A percentile compares a stretch with the other conserved stretches of the same genome.
phyloP scores from a whole-genome alignment of 2,329 filamentous ascomycete species.

The Ascochyta clinopodiicola region DNA sequence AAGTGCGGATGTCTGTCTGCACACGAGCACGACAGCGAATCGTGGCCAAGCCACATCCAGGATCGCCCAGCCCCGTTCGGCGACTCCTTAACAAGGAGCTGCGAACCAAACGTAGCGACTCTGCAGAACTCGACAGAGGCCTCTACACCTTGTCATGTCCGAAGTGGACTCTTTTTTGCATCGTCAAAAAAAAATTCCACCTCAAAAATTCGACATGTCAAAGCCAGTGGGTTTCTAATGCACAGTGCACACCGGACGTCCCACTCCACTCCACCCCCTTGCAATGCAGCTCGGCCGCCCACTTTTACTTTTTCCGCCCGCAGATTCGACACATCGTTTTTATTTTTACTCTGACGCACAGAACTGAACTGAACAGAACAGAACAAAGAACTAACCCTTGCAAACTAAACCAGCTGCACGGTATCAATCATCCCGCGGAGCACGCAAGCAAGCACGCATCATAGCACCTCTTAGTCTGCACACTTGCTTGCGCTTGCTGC shows the following conservation, averaged over 20 bases:
- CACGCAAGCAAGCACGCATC: no score
- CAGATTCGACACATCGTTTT: slow-evolving; percentile 1
- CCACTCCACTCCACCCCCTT: background rate
- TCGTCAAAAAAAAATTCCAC: background rate
- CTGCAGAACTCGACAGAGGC: background rate
- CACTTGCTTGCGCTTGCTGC: background rate
- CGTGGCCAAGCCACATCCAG: slow-evolving; percentile 19
- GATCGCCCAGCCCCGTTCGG: slow-evolving; percentile 18
- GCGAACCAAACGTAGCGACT: background rate
- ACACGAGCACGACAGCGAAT: slow-evolving; percentile 19
- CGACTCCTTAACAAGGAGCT: slow-evolving; percentile 11
- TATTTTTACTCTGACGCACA: no score
- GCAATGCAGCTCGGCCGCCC: background rate
- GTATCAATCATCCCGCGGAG: no score
- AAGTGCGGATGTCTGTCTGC: background rate
- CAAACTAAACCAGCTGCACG: no score
- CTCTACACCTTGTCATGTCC: background rate
- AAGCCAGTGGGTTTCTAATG: slow-evolving; percentile 2
- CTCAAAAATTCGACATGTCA: background rate
- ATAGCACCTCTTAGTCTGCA: no score
- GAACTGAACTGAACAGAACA: background rate
- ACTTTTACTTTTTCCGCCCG: background rate
- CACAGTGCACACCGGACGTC: slow-evolving; percentile 14
- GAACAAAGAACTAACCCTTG: background rate
- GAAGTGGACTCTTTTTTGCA: background rate